Evolutionary conservation across 805 yeast species (phyloP), one percentile per base, ranked within the genome.

Genomic region (Yarrowia hollandica): DNA sequence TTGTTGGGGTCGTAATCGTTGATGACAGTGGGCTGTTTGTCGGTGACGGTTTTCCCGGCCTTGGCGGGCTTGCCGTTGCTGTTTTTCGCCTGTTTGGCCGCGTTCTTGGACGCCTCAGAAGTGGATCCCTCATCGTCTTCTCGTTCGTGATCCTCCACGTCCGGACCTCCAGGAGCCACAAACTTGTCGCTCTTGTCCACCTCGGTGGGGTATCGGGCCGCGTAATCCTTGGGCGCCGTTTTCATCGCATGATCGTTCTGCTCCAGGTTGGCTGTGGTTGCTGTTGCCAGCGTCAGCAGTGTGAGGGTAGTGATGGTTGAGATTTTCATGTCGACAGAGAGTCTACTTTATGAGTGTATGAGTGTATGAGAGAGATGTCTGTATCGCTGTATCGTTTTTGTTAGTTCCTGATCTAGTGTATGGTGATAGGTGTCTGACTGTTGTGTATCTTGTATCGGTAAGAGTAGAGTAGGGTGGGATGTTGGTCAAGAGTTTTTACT

Each of bases 1-100:
- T 71, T 66, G 44, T 63, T 66, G 11, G 74, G 74, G 60, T 72
- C 73, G 57, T 71, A 72, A 60, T 72, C 75, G 61, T 70, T 69
- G 26, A 70, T 63, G 23, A 71, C 71, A n/a, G 65, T 68, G 5
- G 73, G 69, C 34, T 64, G 64, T 34, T 68, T 64, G 50, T 65
- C 63, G 28, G 64, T 48, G 11, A 48, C 55, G n/a, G 28, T 33
- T 12, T 48, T 48, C 22, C 23, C 55, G 19, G 54, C 37, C 26
- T 44, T 44, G 4, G 37, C 54, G 37, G 54, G 25, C 30, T 48
- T 55, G 4, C 16, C 42, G 15, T 8, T 42, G 26, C 33, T 5
- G 23, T 10, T 11, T 35, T 35, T 35, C 37, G 21, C 37, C 37
- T 8, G 15, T 2, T 12, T 38, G 22, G 58, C 62, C n/a, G 54